A percentile compares a stretch with the other conserved stretches of the same genome.
These are phyloP conservation scores for Zygoascus biomembranicola DNA, from an alignment of 805 yeast genomes.

Conservation along the genomic window DNA sequence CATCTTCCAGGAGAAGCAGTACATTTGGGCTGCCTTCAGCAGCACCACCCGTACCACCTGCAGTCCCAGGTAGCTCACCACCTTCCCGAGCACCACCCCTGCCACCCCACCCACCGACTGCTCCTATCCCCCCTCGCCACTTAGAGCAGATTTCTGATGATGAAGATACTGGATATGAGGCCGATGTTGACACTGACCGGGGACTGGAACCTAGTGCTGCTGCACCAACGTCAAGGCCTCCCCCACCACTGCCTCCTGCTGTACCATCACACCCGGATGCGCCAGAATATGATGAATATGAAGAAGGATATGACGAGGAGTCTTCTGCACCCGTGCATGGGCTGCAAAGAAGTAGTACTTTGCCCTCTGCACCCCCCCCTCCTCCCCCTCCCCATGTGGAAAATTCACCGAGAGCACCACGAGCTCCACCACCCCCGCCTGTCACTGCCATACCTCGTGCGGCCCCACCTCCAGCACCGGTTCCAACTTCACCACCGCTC, in stretches of 20 bases:
- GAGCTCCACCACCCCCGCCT: slow-evolving; percentile 12
- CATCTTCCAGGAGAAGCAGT: neutral
- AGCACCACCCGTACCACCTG: slow-evolving; percentile 1
- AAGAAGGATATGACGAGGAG: slow-evolving; percentile 3
- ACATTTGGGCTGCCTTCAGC: neutral
- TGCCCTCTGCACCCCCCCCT: neutral
- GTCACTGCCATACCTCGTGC: slow-evolving; percentile 15
- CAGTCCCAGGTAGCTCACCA: slow-evolving; percentile 4
- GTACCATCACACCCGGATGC: slow-evolving; percentile 15
- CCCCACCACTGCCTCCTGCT: slow-evolving; percentile 15
- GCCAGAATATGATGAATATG: slow-evolving; percentile 2
- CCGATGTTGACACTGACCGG: slow-evolving; percentile 47
- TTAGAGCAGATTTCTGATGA: slow-evolving; percentile 34
- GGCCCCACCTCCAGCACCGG: slow-evolving; percentile 18
- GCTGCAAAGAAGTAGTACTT: neutral
- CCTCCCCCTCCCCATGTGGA: slow-evolving; percentile 11
- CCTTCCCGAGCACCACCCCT: neutral
- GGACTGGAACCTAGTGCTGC: slow-evolving; percentile 10
- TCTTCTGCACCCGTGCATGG: neutral
- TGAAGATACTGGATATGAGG: slow-evolving; percentile 57
- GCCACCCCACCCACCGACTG: neutral
- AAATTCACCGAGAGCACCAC: slow-evolving; percentile 13
- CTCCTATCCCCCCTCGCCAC: slow-evolving; percentile 4
- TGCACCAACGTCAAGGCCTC: neutral
- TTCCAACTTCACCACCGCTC: slow-evolving; percentile 14